Base-by-base conservation (phyloP, 441 rosid species). In the Gossypium aridum region DNA sequence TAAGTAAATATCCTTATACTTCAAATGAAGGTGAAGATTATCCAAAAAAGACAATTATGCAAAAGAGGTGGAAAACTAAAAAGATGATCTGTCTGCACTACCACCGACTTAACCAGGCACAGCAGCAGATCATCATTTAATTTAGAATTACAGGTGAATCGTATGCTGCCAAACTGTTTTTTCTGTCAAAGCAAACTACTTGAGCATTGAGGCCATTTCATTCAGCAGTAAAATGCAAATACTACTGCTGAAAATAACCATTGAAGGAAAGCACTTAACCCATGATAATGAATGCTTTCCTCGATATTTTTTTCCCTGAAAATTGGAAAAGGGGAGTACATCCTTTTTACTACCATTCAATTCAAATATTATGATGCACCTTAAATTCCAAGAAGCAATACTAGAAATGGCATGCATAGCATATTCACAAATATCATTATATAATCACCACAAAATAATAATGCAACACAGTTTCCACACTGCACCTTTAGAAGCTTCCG, bases 401-500 rank as follows among this genome's bases (percentile, higher is more conserved):
- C 55, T n/a, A 39, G 64, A 61, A 64, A 62, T 10, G 17, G 28
- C 53, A 26, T 31, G 73, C 64, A 70, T 31, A 31, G 73, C 64
- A 70, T 55, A 54, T 55, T 70, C 28, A 6, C 73, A 70, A 31
- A 70, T 17, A 54, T 70, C 45, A 17, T 10, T 69, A 39, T 19
- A 64, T 25, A 28, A 31, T 28, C 63, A 54, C 22, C 34, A n/a
- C 2, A 45, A 56, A 25, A 64, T 57, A 67, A 20, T 3, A 34
- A 34, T 17, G 66, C 12, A 56, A 47, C 56, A 61, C 45, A 4
- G 14, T 73, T 78, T 39, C 78, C 53, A 77, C 64, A 67, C 64
- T 56, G 70, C 79, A 96, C 99, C 99, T 93, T 96, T 76, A 96
- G 87, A 85, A 96, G 97, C 88, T 96, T 96, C 59, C 99, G 88